A percentile compares a stretch with the other conserved stretches of the same genome.
phyloP scores from a whole-genome alignment of 148 eudicot genomes.

The Bassia scoparia region DNA sequence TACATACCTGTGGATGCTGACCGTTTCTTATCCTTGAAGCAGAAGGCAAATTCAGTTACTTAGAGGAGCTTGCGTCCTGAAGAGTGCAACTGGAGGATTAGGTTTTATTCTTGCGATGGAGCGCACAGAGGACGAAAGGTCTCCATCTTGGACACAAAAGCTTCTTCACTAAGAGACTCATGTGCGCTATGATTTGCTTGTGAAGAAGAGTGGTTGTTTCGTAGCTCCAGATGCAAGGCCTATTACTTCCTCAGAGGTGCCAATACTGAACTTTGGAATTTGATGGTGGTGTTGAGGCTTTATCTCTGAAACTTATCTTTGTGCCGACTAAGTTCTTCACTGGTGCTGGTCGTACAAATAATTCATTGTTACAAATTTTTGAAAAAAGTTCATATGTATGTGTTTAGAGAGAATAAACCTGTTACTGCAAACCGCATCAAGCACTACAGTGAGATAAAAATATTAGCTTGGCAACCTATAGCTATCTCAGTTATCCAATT shows the following conservation, averaged over 20 bases:
- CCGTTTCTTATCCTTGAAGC: not conserved
- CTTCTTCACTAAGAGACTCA: not conserved
- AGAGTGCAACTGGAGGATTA: constrained; percentile 4
- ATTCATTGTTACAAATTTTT: not conserved
- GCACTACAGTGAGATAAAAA: no score
- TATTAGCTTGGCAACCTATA: no score
- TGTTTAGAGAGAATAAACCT: not conserved
- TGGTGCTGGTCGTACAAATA: constrained; percentile 24
- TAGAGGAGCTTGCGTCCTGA: constrained; percentile 14
- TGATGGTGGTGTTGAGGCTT: constrained; percentile 25
- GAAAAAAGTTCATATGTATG: not conserved
- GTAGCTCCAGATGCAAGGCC: constrained; percentile 16
- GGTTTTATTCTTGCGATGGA: not conserved
- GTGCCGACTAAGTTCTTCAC: constrained; percentile 10
- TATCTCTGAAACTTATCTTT: not conserved
- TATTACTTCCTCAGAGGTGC: constrained; percentile 20
- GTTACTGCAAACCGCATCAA: no score
- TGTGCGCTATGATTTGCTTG: not conserved
- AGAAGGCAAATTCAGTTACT: constrained; percentile 2
- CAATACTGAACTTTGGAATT: constrained; percentile 23
- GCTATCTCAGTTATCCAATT: no score
- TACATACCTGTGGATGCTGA: constrained; percentile 21
- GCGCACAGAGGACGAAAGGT: not conserved
- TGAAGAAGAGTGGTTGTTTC: not conserved
- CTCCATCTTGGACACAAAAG: constrained; percentile 7